Conservation (phyloP, 129 eudicot genomes). For the Erigeron canadensis region DNA sequence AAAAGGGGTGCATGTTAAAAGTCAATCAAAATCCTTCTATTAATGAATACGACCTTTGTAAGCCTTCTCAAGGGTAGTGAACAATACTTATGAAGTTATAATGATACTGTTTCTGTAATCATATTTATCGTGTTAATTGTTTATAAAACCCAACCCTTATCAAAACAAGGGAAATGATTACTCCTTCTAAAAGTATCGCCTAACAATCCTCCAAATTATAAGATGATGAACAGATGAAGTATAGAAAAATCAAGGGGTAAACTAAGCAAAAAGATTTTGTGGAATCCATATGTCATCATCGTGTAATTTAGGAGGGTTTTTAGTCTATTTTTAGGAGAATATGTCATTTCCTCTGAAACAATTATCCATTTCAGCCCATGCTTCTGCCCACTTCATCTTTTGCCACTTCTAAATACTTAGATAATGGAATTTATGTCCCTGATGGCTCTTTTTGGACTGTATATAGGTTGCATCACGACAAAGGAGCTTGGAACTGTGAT, state of each 20-base stretch:
- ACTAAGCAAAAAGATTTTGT: too few species aligned
- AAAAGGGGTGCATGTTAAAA: not conserved
- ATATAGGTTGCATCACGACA: slow-evolving; percentile 39
- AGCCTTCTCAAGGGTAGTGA: not conserved
- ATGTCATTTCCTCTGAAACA: too few species aligned
- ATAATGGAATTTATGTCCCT: not conserved
- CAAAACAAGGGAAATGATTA: too few species aligned
- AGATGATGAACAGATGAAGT: too few species aligned
- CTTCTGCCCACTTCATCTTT: not conserved
- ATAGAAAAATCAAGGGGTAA: too few species aligned
- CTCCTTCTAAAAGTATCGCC: too few species aligned
- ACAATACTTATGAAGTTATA: too few species aligned
- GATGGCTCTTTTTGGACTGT: not conserved
- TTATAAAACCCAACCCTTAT: too few species aligned
- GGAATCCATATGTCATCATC: too few species aligned
- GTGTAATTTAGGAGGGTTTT: too few species aligned
- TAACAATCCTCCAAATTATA: too few species aligned
- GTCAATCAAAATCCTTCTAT: not conserved
- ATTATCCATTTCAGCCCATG: not conserved
- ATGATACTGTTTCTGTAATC: not conserved
- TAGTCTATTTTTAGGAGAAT: too few species aligned
- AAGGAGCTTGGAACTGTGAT: slow-evolving; percentile 44
- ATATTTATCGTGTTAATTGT: not conserved
- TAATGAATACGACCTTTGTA: not conserved
- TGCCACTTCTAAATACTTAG: not conserved